Percentiles rank a stretch among this genome's conserved stretches.
phyloP scores from a whole-genome alignment of 768 basidiomycete species.

The Glaciozyma martinii region DNA sequence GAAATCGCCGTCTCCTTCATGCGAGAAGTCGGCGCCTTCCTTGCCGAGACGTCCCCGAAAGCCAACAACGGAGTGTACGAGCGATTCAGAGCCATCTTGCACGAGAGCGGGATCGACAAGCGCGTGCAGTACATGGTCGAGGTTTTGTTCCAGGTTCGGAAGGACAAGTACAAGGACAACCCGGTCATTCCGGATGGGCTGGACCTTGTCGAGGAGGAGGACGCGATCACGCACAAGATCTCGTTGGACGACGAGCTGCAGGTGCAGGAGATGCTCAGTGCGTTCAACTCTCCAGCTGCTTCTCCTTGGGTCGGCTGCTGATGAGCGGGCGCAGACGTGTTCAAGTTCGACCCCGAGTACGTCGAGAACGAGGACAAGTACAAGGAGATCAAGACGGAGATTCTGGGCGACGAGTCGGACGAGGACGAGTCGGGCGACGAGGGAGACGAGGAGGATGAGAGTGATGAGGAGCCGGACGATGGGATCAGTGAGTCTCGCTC shows the following conservation, averaged over 20 bases:
- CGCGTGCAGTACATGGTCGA: constrained; percentile 99
- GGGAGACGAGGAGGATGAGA: constrained; percentile 48
- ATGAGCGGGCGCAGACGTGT: constrained; percentile 57
- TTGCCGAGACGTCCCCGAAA: constrained; percentile 85
- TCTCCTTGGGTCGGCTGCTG: background rate
- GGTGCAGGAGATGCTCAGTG: constrained; percentile 88
- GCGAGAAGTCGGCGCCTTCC: constrained; percentile 91
- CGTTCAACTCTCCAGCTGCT: constrained; percentile 42
- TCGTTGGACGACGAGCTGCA: constrained; percentile 86
- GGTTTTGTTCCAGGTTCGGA: constrained; percentile 95
- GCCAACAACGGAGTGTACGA: constrained; percentile 92
- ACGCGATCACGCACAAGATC: constrained; percentile 91
- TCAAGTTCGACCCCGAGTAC: constrained; percentile 85
- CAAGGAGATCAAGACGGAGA: constrained; percentile 79
- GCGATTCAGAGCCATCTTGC: constrained; percentile 90
- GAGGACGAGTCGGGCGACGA: constrained; percentile 48
- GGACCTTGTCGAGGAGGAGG: constrained; percentile 95
- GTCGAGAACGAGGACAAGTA: constrained; percentile 90
- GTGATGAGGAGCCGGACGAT: constrained; percentile 54
- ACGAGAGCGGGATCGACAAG: constrained; percentile 89
- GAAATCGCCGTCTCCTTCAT: constrained; percentile 98
- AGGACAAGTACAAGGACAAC: constrained; percentile 99
- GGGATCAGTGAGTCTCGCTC: constrained; percentile 36
- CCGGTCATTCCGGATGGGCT: constrained; percentile 86
- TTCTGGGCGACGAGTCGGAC: constrained; percentile 71